Percentiles rank a stretch among this genome's conserved stretches.
These are phyloP conservation scores for Eucommia ulmoides DNA, from an alignment of 257 asterid species.

Conservation along the genomic window DNA sequence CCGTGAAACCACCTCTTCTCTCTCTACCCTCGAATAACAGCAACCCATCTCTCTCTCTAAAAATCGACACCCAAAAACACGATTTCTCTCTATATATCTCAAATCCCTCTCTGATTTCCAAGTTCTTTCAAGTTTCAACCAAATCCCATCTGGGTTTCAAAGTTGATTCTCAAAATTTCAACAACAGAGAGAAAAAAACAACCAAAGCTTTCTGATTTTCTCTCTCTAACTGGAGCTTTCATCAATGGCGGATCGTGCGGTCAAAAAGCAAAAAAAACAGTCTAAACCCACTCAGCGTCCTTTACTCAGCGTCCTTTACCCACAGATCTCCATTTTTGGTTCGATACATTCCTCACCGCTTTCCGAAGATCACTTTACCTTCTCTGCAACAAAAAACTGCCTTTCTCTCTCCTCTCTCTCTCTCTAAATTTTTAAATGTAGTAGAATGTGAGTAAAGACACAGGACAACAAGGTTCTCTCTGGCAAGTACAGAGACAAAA, in stretches of 20 bases:
- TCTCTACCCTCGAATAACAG: slow-evolving; percentile 65
- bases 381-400: background rate
- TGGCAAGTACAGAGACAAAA: slow-evolving; percentile 15
- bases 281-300: no score
- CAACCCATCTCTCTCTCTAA: slow-evolving; percentile 53
- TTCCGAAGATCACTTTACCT: background rate
- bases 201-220: slow-evolving; percentile 10
- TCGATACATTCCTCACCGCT: background rate
- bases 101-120: background rate
- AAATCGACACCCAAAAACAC: background rate
- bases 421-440: background rate
- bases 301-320: no score
- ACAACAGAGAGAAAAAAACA: slow-evolving; percentile 9
- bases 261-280: no score
- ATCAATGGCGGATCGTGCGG: no score
- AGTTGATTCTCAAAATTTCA: background rate
- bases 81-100: slow-evolving; percentile 1
- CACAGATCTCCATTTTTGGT: background rate
- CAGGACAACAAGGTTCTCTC: background rate
- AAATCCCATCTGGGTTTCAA: background rate
- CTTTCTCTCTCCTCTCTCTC: background rate
- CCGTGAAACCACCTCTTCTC: slow-evolving; percentile 81
- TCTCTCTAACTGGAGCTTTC: no score
- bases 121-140: background rate
- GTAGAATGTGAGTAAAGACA: background rate